Evolutionary conservation across 1,139 yeast genomes (phyloP).

Genomic region (Geotrichum carabidarum): DNA sequence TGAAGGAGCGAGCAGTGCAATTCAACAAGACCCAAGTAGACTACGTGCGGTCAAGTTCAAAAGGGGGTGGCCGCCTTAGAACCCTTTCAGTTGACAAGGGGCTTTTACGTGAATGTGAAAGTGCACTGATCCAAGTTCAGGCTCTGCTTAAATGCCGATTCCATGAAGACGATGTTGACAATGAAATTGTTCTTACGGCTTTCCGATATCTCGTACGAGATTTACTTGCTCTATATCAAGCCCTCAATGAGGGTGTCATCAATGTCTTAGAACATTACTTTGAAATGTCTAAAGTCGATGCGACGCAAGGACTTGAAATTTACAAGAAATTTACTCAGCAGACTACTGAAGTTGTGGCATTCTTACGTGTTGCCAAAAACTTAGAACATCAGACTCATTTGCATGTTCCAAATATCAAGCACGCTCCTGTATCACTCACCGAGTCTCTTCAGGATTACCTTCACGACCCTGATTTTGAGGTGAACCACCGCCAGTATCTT

Average conservation of each 20-base stretch:
- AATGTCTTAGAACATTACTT: slow-evolving; percentile 88
- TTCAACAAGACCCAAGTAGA: slow-evolving; percentile 62
- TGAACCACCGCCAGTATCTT: slow-evolving; percentile 69
- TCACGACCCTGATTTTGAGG: slow-evolving; percentile 78
- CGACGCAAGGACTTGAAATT: slow-evolving; percentile 76
- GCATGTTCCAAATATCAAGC: slow-evolving; percentile 92
- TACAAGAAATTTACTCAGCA: slow-evolving; percentile 81
- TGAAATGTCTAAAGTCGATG: slow-evolving; percentile 82
- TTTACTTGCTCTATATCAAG: slow-evolving; percentile 76
- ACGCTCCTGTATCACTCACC: slow-evolving; percentile 92
- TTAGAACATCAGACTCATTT: slow-evolving; percentile 80
- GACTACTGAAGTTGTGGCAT: slow-evolving; percentile 82
- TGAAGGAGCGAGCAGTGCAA: slow-evolving; percentile 64
- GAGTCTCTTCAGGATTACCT: slow-evolving; percentile 82
- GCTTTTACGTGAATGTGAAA: slow-evolving; percentile 73
- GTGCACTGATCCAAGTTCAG: slow-evolving; percentile 76
- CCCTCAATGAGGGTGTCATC: slow-evolving; percentile 90
- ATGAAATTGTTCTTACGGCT: slow-evolving; percentile 77
- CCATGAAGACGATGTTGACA: slow-evolving; percentile 64
- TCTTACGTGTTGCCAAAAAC: slow-evolving; percentile 82
- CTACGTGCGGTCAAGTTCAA: slow-evolving; percentile 57
- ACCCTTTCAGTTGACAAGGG: slow-evolving; percentile 68
- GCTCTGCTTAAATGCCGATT: slow-evolving; percentile 70
- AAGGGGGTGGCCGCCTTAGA: slow-evolving; percentile 57
- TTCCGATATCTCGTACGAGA: slow-evolving; percentile 85